Evolutionary conservation across 768 basidiomycete genomes (phyloP).

Genomic region (Dioszegia hungarica): DNA sequence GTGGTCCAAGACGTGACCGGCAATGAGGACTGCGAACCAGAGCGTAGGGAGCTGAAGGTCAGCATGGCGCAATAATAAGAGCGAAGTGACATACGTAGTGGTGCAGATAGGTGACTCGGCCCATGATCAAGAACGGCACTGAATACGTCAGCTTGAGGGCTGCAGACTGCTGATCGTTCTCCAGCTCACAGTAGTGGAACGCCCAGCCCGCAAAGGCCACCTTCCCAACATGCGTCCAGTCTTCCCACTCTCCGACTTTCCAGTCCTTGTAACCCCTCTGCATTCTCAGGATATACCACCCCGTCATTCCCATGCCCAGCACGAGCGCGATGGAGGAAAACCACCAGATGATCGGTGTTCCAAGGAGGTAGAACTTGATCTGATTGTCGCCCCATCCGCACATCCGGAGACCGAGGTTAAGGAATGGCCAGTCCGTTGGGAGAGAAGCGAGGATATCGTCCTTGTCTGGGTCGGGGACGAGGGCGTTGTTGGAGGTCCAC

Average conservation of each 20-base stretch:
- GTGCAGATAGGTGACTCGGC: slow-evolving; percentile 84
- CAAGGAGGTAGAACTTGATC: slow-evolving; percentile 87
- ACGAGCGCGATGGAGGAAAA: slow-evolving; percentile 63
- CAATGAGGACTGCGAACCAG: slow-evolving; percentile 93
- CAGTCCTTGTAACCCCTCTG: slow-evolving; percentile 90
- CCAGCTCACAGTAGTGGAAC: slow-evolving; percentile 75
- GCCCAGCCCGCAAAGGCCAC: slow-evolving; percentile 87
- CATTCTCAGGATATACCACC: slow-evolving; percentile 68
- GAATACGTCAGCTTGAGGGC: neutral
- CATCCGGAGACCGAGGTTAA: slow-evolving; percentile 88
- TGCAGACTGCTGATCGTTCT: neutral
- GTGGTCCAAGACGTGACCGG: slow-evolving; percentile 85
- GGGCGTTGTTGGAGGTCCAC: slow-evolving; percentile 99
- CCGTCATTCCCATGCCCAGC: slow-evolving; percentile 51
- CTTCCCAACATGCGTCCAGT: slow-evolving; percentile 87
- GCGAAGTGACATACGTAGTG: slow-evolving; percentile 68
- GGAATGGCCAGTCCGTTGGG: slow-evolving; percentile 89
- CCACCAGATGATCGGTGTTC: slow-evolving; percentile 94
- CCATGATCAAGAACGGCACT: slow-evolving; percentile 99
- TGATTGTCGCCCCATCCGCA: slow-evolving; percentile 89
- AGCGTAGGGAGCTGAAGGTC: slow-evolving; percentile 73
- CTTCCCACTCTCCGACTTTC: slow-evolving; percentile 86
- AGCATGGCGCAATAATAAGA: neutral
- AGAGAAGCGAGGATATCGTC: slow-evolving; percentile 93
- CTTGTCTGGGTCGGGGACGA: slow-evolving; percentile 95